These are phyloP conservation scores for Taxillus chinensis DNA, from an alignment of 164 flowering plant genomes.

Conservation along the genomic window DNA sequence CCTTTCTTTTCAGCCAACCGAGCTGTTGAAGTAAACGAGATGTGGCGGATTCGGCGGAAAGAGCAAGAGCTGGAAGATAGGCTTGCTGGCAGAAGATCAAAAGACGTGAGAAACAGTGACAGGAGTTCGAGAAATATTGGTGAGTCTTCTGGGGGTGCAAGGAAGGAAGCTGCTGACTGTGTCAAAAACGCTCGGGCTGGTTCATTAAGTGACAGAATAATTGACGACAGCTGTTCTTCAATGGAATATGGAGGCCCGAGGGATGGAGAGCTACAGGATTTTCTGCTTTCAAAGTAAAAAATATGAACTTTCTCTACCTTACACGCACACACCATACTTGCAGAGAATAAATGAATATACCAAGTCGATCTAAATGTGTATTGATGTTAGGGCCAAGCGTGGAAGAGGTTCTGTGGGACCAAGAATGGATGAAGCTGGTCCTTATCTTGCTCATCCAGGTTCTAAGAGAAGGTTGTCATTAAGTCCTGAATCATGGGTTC, in stretches of 20 bases:
- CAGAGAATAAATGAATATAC: not conserved
- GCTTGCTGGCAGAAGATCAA: slow-evolving; percentile 24
- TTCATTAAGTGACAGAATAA: slow-evolving; percentile 27
- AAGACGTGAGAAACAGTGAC: slow-evolving; percentile 16
- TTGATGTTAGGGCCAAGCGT: slow-evolving; percentile 60
- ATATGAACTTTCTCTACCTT: not conserved
- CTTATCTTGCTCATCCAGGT: slow-evolving; percentile 44
- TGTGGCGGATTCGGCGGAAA: slow-evolving; percentile 79
- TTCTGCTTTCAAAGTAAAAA: slow-evolving; percentile 63
- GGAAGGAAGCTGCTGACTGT: slow-evolving; percentile 12
- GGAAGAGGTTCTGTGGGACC: slow-evolving; percentile 88
- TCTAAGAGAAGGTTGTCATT: slow-evolving; percentile 13
- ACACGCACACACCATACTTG: not conserved
- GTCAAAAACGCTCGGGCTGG: slow-evolving; percentile 14
- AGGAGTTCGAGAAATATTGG: slow-evolving; percentile 14
- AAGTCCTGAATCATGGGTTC: slow-evolving; percentile 15
- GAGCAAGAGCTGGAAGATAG: slow-evolving; percentile 64
- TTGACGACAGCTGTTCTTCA: slow-evolving; percentile 13
- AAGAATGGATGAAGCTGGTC: slow-evolving; percentile 93
- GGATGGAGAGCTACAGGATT: slow-evolving; percentile 75
- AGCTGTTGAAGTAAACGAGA: slow-evolving; percentile 80
- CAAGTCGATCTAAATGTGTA: slow-evolving; percentile 4
- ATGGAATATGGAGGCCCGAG: slow-evolving; percentile 43
- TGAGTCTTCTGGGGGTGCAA: slow-evolving; percentile 13
- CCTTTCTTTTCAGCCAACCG: slow-evolving; percentile 51